Conservation (phyloP, 2,329 filamentous ascomycete genomes). For the Knufia petricola region DNA sequence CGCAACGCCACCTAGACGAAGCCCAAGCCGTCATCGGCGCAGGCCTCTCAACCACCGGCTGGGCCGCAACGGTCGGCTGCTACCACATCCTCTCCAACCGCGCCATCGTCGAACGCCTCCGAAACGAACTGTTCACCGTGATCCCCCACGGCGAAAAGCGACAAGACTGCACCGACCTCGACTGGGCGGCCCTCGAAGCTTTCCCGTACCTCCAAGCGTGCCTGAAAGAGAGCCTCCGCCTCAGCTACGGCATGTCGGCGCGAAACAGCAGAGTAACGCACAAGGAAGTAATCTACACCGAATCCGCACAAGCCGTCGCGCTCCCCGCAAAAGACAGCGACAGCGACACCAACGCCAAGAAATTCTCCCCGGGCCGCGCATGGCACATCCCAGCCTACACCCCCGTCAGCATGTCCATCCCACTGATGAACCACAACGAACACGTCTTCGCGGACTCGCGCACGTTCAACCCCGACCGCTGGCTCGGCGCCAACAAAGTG, state of each 20-base stretch:
- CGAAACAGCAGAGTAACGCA: background rate
- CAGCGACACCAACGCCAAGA: background rate
- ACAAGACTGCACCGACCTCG: slow-evolving; percentile 1
- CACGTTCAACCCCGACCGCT: slow-evolving; percentile 33
- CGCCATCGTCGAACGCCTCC: slow-evolving; percentile 12
- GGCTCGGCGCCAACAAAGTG: slow-evolving; percentile 24
- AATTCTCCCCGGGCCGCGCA: background rate
- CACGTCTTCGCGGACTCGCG: slow-evolving; percentile 23
- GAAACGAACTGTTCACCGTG: slow-evolving; percentile 3
- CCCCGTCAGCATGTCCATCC: slow-evolving; percentile 29
- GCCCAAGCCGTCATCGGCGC: slow-evolving; percentile 25
- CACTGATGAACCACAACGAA: slow-evolving; percentile 29
- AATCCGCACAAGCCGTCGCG: slow-evolving; percentile 21
- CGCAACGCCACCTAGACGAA: slow-evolving; percentile 26
- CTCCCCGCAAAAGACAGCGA: slow-evolving; percentile 26
- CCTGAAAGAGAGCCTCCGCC: slow-evolving; percentile 32
- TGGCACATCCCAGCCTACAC: background rate
- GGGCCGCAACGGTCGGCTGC: slow-evolving; percentile 22
- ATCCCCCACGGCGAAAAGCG: slow-evolving; percentile 14
- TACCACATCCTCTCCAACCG: slow-evolving; percentile 24
- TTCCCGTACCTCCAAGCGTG: slow-evolving; percentile 35
- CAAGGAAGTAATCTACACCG: slow-evolving; percentile 9
- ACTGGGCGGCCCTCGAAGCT: slow-evolving; percentile 29
- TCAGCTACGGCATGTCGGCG: slow-evolving; percentile 26
- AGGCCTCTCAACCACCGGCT: slow-evolving; percentile 27